Base-by-base conservation (phyloP, 805 yeast genomes). In the Yamadazyma sp. region DNA sequence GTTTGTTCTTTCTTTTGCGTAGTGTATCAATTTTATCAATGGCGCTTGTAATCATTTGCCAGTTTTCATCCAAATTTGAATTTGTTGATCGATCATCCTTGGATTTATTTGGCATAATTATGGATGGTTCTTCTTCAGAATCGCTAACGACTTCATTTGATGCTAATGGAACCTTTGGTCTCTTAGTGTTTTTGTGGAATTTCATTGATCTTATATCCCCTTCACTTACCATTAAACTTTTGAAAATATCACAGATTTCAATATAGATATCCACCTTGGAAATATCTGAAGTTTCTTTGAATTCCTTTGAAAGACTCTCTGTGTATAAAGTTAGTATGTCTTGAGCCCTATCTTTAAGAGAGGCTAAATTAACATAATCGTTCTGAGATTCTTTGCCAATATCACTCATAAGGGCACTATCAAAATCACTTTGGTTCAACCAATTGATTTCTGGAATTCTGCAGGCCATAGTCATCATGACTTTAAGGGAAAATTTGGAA, bases 381-480 rank as follows among this genome's bases (percentile, higher is more conserved):
- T 14, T 16, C 13, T 33, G 40, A 6, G 19, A 3, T 22, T 35
- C 36, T 24, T 31, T 31, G 4, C 29, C 38, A 5, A 21, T 17
- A 7, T 18, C 31, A 17, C 9, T 28, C 23, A 12, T 14, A 19
- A 17, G 7, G 18, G 20, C 15, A n/a, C 8, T 17, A 4, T 11
- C 17, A 7, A 12, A 14, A 10, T 19, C 7, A 26, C 23, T 27
- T 10, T 22, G 11, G 7, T 22, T 14, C 23, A 57, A 48, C 53
- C 56, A 58, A 36, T 58, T 57, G 20, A 50, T 43, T 3, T 36
- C 43, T 8, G 60, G 53, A 27, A 49, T 38, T 24, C 68, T 45
- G 0, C 61, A 44, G 1, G 61, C 57, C 20, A 65, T 35, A 2
- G 70, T 62, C 19, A 63, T 35, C 15, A 66, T 35, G 5, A 65